phyloP scores from a whole-genome alignment of 352 stramenopile genomes.

The Discostella stelligera region DNA sequence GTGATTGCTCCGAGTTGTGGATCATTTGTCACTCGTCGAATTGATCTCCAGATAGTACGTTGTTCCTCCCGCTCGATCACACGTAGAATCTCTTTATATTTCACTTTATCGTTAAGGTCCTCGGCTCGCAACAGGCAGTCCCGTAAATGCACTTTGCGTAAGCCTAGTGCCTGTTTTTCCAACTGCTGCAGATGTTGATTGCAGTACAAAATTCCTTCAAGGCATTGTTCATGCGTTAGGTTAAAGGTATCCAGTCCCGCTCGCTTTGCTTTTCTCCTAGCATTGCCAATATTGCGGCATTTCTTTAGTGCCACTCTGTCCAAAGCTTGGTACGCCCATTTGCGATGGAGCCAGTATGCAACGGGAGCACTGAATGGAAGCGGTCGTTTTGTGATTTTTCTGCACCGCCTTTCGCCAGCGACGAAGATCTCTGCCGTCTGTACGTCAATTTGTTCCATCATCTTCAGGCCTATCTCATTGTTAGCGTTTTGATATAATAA shows the following conservation, averaged over 20 bases:
- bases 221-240: not conserved
- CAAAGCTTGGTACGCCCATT: not conserved
- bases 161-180: not conserved
- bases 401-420: not conserved
- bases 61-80: not conserved
- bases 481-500: not conserved
- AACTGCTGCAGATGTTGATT: not conserved
- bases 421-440: not conserved
- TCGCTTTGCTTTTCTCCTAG: not conserved
- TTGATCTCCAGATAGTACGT: not conserved
- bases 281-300: not conserved
- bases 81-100: not conserved
- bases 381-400: not conserved
- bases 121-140: not conserved
- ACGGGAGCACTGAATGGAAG: slow-evolving; percentile 2
- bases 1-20: not conserved
- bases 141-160: not conserved
- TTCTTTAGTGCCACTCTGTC: not conserved
- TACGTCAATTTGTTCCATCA: not conserved
- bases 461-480: not conserved
- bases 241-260: not conserved
- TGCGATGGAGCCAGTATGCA: not conserved
- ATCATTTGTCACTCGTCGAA: not conserved
- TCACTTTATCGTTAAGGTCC: not conserved
- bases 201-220: not conserved